These are phyloP conservation scores for Candida railenensis DNA, from an alignment of 805 yeast genomes.

Conservation along the genomic window DNA sequence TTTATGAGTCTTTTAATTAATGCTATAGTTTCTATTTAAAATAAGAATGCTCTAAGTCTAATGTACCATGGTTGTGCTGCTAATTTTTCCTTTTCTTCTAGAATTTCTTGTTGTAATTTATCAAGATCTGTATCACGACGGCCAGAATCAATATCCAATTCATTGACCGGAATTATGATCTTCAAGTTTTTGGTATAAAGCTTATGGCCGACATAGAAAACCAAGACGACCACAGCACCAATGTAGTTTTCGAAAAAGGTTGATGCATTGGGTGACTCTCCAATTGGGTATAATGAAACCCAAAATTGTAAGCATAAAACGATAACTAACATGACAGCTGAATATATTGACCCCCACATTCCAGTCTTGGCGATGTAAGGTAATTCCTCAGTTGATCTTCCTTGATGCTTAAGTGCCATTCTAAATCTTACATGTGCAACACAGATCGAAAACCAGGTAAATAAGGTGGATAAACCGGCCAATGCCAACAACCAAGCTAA, in stretches of 20 bases:
- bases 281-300: slow-evolving; percentile 32
- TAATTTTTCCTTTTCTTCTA: slow-evolving; percentile 35
- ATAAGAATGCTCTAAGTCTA: slow-evolving; percentile 20
- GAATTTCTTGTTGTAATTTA: slow-evolving; percentile 45
- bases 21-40: slow-evolving; percentile 3
- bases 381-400: slow-evolving; percentile 44
- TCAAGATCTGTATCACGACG: slow-evolving; percentile 59
- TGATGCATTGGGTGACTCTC: slow-evolving; percentile 28
- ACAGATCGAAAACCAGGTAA: slow-evolving; percentile 35
- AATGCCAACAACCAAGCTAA: slow-evolving; percentile 36
- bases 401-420: slow-evolving; percentile 31
- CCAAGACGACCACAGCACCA: slow-evolving; percentile 45
- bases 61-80: slow-evolving; percentile 20
- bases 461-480: slow-evolving; percentile 34
- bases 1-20: not conserved
- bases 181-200: slow-evolving; percentile 39
- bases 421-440: slow-evolving; percentile 34
- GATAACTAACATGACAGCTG: slow-evolving; percentile 22
- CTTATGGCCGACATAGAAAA: slow-evolving; percentile 54
- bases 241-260: slow-evolving; percentile 56
- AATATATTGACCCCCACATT: slow-evolving; percentile 26
- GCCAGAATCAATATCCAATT: slow-evolving; percentile 62
- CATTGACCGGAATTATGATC: slow-evolving; percentile 38
- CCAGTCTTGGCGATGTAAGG: slow-evolving; percentile 57
- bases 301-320: slow-evolving; percentile 34